Base-by-base conservation (phyloP, 2,329 filamentous ascomycete genomes). In the Cytospora chrysosperma region DNA sequence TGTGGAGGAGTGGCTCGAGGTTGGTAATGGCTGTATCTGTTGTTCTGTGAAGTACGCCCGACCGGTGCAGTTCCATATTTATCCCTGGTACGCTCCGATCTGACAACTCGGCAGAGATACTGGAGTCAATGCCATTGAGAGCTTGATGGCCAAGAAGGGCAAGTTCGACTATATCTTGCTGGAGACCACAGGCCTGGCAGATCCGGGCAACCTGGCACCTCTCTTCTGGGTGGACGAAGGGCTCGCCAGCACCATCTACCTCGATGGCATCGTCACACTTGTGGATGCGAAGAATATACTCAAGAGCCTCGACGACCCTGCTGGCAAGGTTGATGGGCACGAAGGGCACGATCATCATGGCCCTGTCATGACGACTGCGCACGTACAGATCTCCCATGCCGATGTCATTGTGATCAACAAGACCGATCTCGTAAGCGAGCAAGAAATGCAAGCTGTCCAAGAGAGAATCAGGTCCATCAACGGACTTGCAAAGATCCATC, bases 201-300 rank as follows among this genome's bases (percentile, higher is more conserved):
- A 99, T 72, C 95, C 95, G 0, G 95, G 95, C 1, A 98, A 98
- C 71, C 87, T 99, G 58, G 95, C 95, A 0, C 95, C 95, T 0
- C 79, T 98, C 17, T 99, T 99, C 78, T 99, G 95, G 95, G 89
- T 99, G 28, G 95, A 99, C 70, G 94, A 98, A 68, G 95, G 93
- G 0, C 84, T 99, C 3, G 94, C 93, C 9, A 97, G 93, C 75
- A 93, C 90, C 43, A 97, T 99, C 70, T 99, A 96, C 75, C 85
- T 99, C 0, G 95, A 99, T 72, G 95, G 95, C 2, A 97, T 99
- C 62, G 93, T 98, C 54, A 98, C 95, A 0, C 81, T 99, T 1
- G 92, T 99, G 24, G 95, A 99, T 74, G 94, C 93, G 34, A 96
- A 95, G 78, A 97, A 98, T 71, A 90, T 99, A 26, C 75, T 96